phyloP scores from a whole-genome alignment of 805 yeast genomes.

The Candida fluviatilis region DNA sequence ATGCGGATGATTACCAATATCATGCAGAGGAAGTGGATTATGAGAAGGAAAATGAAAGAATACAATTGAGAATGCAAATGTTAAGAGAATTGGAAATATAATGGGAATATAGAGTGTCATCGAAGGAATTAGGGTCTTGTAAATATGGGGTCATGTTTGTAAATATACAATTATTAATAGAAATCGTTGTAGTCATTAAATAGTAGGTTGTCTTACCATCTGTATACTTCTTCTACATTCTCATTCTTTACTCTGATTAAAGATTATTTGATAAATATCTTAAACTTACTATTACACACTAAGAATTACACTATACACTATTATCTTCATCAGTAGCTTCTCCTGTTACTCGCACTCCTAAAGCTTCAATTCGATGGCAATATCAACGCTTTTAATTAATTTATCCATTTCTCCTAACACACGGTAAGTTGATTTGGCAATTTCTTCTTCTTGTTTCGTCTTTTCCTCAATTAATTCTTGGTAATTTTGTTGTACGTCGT shows the following conservation, averaged over 20 bases:
- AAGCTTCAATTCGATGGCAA: slow-evolving; percentile 29
- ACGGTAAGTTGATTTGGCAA: slow-evolving; percentile 51
- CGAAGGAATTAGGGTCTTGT: slow-evolving; percentile 1
- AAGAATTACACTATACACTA: too few species aligned
- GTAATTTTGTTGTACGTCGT: slow-evolving; percentile 47
- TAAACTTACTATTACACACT: too few species aligned
- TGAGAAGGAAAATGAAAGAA: slow-evolving; percentile 32
- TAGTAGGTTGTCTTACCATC: too few species aligned
- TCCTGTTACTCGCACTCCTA: too few species aligned
- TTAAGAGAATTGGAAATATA: slow-evolving; percentile 24
- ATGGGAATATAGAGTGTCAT: neutral
- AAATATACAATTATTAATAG: neutral
- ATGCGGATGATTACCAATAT: slow-evolving; percentile 12
- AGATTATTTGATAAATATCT: too few species aligned
- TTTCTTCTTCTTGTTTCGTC: slow-evolving; percentile 40
- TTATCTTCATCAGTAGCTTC: too few species aligned
- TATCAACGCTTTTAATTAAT: slow-evolving; percentile 41
- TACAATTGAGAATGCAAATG: slow-evolving; percentile 36
- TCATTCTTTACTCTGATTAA: too few species aligned
- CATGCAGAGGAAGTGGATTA: slow-evolving; percentile 11
- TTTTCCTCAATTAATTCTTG: slow-evolving; percentile 36
- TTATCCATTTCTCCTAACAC: slow-evolving; percentile 56
- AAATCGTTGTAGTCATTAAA: neutral
- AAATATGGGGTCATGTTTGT: slow-evolving; percentile 2
- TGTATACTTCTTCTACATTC: too few species aligned